Evolutionary conservation across 164 flowering plant genomes (phyloP).

Genomic region (Chimonanthus salicifolius): DNA sequence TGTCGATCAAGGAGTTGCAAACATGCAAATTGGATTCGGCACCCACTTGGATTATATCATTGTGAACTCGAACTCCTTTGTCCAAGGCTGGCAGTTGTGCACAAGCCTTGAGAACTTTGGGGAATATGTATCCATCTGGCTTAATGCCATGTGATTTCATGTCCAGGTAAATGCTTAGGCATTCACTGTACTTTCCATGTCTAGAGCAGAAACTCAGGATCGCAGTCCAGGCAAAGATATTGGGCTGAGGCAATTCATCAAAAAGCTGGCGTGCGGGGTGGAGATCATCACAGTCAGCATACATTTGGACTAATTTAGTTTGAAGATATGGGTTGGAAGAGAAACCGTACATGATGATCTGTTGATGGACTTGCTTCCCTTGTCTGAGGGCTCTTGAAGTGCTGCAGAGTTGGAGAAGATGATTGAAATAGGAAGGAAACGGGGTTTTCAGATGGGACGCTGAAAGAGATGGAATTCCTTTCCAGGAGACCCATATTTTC

Average conservation of each 20-base stretch:
- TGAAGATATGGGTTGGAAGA: constrained; percentile 20
- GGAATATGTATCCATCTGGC: constrained; percentile 53
- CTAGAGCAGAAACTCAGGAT: constrained; percentile 31
- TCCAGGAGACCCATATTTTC: constrained; percentile 11
- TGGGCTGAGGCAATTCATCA: constrained; percentile 38
- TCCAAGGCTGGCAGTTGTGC: constrained; percentile 21
- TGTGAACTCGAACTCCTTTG: constrained; percentile 35
- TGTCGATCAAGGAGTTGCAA: constrained; percentile 41
- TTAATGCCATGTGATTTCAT: constrained; percentile 26
- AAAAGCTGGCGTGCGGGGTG: constrained; percentile 30
- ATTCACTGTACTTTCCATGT: constrained; percentile 23
- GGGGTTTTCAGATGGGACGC: constrained; percentile 3
- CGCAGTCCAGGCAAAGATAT: constrained; percentile 56
- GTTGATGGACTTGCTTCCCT: constrained; percentile 42
- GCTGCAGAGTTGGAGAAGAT: constrained; percentile 37
- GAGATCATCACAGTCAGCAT: constrained; percentile 35
- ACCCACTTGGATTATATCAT: constrained; percentile 32
- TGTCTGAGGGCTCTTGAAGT: constrained; percentile 25
- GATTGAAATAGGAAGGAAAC: constrained; percentile 22
- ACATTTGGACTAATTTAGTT: constrained; percentile 44
- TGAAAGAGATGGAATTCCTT: constrained; percentile 6
- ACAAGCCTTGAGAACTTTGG: constrained; percentile 39
- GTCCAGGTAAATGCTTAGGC: constrained; percentile 22
- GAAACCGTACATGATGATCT: constrained; percentile 25
- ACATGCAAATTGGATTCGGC: constrained; percentile 25